Evolutionary conservation across 345 rosid species (phyloP).

Genomic region (Hibiscus syriacus): DNA sequence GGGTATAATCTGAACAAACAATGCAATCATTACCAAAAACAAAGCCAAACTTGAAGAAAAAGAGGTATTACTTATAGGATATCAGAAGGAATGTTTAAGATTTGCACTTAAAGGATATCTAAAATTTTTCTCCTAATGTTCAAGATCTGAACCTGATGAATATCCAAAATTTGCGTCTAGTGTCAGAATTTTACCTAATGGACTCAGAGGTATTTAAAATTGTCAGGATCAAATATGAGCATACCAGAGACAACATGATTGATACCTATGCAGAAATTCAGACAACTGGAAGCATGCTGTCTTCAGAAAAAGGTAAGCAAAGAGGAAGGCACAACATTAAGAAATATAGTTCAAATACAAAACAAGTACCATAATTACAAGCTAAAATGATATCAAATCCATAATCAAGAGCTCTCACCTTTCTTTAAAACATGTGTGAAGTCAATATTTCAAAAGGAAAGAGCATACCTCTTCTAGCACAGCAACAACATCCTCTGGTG

Average conservation of each 20-base stretch:
- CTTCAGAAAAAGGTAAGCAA: slow-evolving; percentile 1
- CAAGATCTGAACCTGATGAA: no score
- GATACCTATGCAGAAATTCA: not conserved
- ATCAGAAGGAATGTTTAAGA: no score
- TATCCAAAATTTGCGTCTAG: no score
- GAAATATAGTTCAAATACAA: not conserved
- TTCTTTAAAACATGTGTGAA: slow-evolving; percentile 3
- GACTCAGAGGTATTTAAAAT: no score
- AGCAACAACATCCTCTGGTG: slow-evolving; percentile 61
- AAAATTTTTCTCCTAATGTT: no score
- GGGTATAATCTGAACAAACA: not conserved
- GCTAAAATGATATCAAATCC: not conserved
- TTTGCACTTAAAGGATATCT: no score
- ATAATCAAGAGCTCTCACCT: not conserved
- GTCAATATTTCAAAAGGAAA: not conserved
- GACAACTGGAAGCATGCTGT: no score
- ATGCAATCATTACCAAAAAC: not conserved
- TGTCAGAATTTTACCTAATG: no score
- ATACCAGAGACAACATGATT: no score
- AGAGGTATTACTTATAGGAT: no score
- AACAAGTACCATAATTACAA: not conserved
- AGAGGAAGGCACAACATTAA: not conserved
- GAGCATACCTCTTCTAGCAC: slow-evolving; percentile 73
- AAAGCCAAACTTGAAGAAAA: not conserved
- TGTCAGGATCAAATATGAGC: no score